Evolutionary conservation across 352 stramenopile species (phyloP), one percentile per base, ranked within the genome.

Genomic region (Hyaloperonospora arabidopsidis): DNA sequence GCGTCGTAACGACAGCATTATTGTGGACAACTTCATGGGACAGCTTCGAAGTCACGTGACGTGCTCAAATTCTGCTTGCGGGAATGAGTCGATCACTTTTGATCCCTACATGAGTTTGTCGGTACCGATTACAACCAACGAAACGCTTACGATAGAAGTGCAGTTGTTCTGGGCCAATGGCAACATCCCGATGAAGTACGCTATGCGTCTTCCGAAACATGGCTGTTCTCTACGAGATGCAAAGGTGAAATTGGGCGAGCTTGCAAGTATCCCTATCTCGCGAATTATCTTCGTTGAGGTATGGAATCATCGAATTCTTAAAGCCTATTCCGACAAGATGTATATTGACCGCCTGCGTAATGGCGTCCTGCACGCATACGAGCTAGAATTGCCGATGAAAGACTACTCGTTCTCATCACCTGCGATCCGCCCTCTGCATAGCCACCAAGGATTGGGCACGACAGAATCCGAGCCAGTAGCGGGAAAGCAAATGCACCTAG

Each of bases 91-190:
- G 17, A 77, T 93, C 49, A 92, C 79, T 0, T 97, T 96, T 57
- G 88, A 97, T 53, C 84, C 88, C 1, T 97, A 87, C 52, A 90
- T 95, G 81, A 92, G 64, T 54, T 63, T 97, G 4, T 95, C 84
- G 0, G 75, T 97, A 17, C 88, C 88, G 13, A 87, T 97, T n/a
- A 83, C 83, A 12, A 87, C 50, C 29, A 66, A 87, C 25, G 80
- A 89, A 22, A 74, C 52, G 6, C 49, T 80, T 5, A 54, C 55
- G 2, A 52, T 91, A 7, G 67, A 83, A 53, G 68, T 86, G 38
- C 77, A 89, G 49, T 49, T 93, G 13, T 90, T 86, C 32, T 88
- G 79, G 75, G 75, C 75, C 0, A 74, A 87, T 51, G 80, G 80
- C 1, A 45, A 67, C 28, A 86, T 90, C 18, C 83, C 83, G 0